phyloP scores from a whole-genome alignment of 305 asterid species.

The Caryopteris hybrid region DNA sequence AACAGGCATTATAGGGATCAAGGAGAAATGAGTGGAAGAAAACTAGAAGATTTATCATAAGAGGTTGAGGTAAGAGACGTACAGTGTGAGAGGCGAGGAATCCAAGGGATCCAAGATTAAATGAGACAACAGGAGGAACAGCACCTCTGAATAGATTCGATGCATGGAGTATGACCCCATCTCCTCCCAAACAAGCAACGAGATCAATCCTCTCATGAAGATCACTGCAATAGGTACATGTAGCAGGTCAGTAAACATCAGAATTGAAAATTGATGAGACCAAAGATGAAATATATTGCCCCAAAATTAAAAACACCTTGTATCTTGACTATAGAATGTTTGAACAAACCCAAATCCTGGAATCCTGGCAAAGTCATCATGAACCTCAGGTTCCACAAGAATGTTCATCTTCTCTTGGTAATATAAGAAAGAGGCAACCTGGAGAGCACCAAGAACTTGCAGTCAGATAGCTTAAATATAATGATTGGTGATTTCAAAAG shows the following conservation, averaged over 20 bases:
- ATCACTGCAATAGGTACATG: conserved; percentile 49
- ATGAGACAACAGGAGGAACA: conserved; percentile 98
- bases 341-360: conserved; percentile 99
- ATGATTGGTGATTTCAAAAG: conserved; percentile 4
- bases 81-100: conserved; percentile 96
- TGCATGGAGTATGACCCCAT: conserved; percentile 98
- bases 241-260: conserved; percentile 26
- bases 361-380: conserved; percentile 89
- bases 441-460: conserved; percentile 26
- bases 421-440: conserved; percentile 91
- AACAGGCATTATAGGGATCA: conserved; percentile 15
- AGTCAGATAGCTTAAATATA: conserved; percentile 7
- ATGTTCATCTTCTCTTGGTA: conserved; percentile 90
- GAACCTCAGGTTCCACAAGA: conserved; percentile 98
- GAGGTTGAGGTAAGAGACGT: conserved; percentile 34
- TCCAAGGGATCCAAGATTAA: conserved; percentile 98
- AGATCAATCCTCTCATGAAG: conserved; percentile 98
- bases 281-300: conserved; percentile 1
- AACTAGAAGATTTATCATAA: conserved; percentile 14
- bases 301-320: conserved; percentile 60
- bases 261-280: not conserved
- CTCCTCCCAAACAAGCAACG: conserved; percentile 98
- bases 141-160: conserved; percentile 94
- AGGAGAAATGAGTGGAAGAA: conserved; percentile 8
- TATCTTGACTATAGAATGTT: conserved; percentile 97